Conservation (phyloP, 2,329 filamentous ascomycete genomes). For the Myrmaecium sp. region DNA sequence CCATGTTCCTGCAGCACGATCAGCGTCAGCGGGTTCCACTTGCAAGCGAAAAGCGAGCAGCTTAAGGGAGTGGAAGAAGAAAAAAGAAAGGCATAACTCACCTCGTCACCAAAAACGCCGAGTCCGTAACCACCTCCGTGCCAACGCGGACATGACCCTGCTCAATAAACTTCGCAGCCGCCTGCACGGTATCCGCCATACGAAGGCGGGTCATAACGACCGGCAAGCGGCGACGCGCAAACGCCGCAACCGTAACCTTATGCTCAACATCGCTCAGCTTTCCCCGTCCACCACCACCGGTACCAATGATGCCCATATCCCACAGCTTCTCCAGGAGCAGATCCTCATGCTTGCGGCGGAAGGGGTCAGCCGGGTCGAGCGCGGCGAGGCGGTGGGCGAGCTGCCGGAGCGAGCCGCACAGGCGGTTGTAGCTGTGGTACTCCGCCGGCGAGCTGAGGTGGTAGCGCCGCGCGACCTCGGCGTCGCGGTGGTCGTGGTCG, state of each 20-base stretch:
- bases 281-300: slow-evolving; percentile 44
- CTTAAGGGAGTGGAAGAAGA: no score
- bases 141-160: slow-evolving; percentile 87
- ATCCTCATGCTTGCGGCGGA: slow-evolving; percentile 70
- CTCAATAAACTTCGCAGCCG: slow-evolving; percentile 69
- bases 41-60: background rate
- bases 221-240: slow-evolving; percentile 67
- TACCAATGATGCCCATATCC: slow-evolving; percentile 73
- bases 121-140: slow-evolving; percentile 76
- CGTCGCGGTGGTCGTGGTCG: slow-evolving; percentile 73
- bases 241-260: slow-evolving; percentile 73
- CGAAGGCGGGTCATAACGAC: slow-evolving; percentile 80
- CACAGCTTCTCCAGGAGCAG: slow-evolving; percentile 82
- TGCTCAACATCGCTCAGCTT: slow-evolving; percentile 59
- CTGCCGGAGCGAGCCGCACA: slow-evolving; percentile 55
- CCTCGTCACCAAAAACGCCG: slow-evolving; percentile 70
- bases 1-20: slow-evolving; percentile 45
- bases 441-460: slow-evolving; percentile 80
- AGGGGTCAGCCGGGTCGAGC: slow-evolving; percentile 60
- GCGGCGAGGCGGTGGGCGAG: slow-evolving; percentile 77
- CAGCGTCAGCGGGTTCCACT: background rate
- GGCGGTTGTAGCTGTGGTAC: slow-evolving; percentile 41
- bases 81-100: slow-evolving; percentile 7
- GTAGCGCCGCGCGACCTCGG: slow-evolving; percentile 65
- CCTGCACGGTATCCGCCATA: slow-evolving; percentile 84